Evolutionary conservation across 108 stramenopile genomes (phyloP).

Genomic region (Cyclotella choctawhatcheeana): DNA sequence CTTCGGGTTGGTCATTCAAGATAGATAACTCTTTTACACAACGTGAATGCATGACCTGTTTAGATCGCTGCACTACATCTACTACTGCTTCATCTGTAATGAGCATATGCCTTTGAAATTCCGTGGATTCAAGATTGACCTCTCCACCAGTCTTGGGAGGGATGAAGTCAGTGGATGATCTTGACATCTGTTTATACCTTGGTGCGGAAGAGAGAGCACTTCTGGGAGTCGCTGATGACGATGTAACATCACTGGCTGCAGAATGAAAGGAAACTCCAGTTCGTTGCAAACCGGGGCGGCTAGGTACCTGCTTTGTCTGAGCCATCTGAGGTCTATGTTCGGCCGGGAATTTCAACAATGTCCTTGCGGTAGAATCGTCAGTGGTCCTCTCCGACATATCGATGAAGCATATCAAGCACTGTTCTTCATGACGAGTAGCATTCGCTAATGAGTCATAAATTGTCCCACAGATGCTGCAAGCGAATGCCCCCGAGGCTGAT

Average conservation of each 20-base stretch:
- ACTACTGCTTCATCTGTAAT: conserved; percentile 73
- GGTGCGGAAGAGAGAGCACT: neutral
- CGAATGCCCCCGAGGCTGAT: conserved; percentile 60
- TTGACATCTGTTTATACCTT: neutral
- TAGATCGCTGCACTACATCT: conserved; percentile 52
- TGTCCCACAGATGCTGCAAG: conserved; percentile 76
- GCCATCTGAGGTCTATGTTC: neutral
- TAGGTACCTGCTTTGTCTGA: neutral
- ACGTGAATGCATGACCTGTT: conserved; percentile 17
- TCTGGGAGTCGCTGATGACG: neutral
- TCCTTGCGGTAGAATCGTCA: neutral
- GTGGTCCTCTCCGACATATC: conserved; percentile 3
- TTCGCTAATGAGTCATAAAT: conserved; percentile 60
- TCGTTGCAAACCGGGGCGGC: neutral
- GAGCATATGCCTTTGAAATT: conserved; percentile 49
- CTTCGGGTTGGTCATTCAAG: neutral
- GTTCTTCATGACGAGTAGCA: conserved; percentile 66
- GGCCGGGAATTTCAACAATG: neutral
- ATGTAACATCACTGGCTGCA: neutral
- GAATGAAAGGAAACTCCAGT: neutral
- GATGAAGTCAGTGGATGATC: neutral
- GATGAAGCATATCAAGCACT: conserved; percentile 56
- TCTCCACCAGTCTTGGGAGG: conserved; percentile 43
- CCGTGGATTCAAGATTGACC: conserved; percentile 46
- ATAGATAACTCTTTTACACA: conserved; percentile 13